Conservation (phyloP, 2,329 filamentous ascomycete species). For the Uncinocarpus reesii region DNA sequence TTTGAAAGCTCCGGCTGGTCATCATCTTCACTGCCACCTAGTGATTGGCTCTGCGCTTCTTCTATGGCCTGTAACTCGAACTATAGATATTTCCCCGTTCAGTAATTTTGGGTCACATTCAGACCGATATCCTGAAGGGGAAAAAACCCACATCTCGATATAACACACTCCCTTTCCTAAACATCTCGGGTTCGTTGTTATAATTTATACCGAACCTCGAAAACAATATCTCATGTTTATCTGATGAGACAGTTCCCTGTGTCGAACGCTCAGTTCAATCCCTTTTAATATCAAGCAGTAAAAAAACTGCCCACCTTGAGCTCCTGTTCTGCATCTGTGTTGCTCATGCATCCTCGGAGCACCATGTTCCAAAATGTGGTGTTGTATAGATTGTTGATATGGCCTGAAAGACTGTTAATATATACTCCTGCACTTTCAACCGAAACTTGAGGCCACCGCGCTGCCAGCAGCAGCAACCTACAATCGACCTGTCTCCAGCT, state of each 20-base stretch:
- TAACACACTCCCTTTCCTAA: conserved; percentile 83
- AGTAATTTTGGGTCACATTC: neutral
- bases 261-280: neutral
- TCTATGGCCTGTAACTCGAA: conserved; percentile 59
- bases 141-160: conserved; percentile 54
- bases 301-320: conserved; percentile 49
- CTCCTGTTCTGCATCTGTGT: conserved; percentile 67
- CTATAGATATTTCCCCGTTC: conserved; percentile 34
- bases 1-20: conserved; percentile 52
- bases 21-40: conserved; percentile 13
- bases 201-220: conserved; percentile 87
- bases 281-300: conserved; percentile 3
- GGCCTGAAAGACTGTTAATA: conserved; percentile 52
- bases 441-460: neutral
- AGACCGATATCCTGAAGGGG: no score
- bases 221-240: conserved; percentile 96
- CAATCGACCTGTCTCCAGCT: conserved; percentile 96
- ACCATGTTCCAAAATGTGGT: conserved; percentile 92
- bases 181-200: conserved; percentile 89
- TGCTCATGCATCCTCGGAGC: conserved; percentile 61
- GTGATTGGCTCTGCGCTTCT: neutral
- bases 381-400: conserved; percentile 98
- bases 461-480: conserved; percentile 34
- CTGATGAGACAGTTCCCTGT: conserved; percentile 68
- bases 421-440: no score